Evolutionary conservation across 441 rosid species (phyloP).

Genomic region (Hura crepitans): DNA sequence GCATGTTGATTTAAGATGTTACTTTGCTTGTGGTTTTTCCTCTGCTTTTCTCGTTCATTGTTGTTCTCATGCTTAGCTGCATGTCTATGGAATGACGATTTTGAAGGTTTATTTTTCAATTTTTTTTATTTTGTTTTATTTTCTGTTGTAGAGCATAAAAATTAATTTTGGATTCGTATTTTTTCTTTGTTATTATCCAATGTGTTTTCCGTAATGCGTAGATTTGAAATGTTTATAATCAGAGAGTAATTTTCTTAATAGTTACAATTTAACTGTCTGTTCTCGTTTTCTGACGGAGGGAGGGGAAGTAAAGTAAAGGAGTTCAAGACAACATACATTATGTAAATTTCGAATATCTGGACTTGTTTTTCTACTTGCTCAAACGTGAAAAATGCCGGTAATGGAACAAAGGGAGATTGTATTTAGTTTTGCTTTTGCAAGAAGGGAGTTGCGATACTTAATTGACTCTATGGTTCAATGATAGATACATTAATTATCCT

Average conservation of each 20-base stretch:
- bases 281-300: slow-evolving; percentile 12
- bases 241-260: neutral
- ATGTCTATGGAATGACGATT: slow-evolving; percentile 2
- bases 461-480: neutral
- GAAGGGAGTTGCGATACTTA: neutral
- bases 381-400: neutral
- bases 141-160: neutral
- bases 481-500: neutral
- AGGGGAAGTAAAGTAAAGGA: slow-evolving; percentile 2
- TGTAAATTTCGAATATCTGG: neutral
- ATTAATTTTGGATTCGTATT: neutral
- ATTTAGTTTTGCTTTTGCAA: neutral
- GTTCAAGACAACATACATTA: no score
- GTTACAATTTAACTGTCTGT: neutral
- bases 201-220: slow-evolving; percentile 11
- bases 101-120: neutral
- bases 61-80: neutral
- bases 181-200: neutral
- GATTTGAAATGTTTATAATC: slow-evolving; percentile 21
- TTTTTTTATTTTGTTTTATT: neutral
- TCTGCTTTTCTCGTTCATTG: neutral
- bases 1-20: slow-evolving; percentile 3
- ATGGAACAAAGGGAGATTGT: neutral
- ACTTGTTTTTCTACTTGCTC: neutral
- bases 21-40: slow-evolving; percentile 8